These are phyloP conservation scores for Lactarius deliciosus DNA, from an alignment of 768 basidiomycete genomes.

Conservation along the genomic window DNA sequence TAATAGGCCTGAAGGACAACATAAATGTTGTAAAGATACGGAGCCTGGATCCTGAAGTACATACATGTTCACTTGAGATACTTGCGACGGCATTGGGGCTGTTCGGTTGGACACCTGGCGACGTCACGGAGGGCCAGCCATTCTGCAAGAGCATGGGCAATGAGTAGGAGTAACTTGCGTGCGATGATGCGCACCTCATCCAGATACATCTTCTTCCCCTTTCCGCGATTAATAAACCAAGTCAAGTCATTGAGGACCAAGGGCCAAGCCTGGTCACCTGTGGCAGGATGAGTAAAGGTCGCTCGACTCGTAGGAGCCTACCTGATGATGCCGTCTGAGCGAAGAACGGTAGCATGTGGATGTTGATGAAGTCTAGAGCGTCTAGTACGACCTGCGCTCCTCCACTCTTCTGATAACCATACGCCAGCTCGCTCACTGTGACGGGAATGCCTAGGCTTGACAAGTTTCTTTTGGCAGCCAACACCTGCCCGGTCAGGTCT, in stretches of 20 bases:
- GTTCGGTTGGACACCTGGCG: constrained; percentile 61
- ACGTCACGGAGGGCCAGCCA: constrained; percentile 74
- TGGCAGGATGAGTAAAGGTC: not conserved
- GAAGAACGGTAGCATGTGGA: constrained; percentile 74
- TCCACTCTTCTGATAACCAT: constrained; percentile 48
- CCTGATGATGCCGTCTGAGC: constrained; percentile 54
- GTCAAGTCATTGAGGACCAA: constrained; percentile 56
- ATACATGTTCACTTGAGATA: constrained; percentile 55
- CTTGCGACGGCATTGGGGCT: constrained; percentile 59
- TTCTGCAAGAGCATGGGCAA: constrained; percentile 46
- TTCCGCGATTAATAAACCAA: constrained; percentile 64
- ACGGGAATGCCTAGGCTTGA: constrained; percentile 59
- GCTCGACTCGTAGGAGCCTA: constrained; percentile 31
- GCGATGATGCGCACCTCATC: constrained; percentile 50
- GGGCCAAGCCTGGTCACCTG: constrained; percentile 63
- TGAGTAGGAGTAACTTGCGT: no score
- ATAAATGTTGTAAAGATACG: not conserved
- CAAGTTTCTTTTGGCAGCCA: constrained; percentile 48
- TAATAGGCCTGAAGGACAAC: constrained; percentile 53
- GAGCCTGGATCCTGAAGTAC: constrained; percentile 26
- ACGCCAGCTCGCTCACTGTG: constrained; percentile 49
- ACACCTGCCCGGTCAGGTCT: constrained; percentile 53
- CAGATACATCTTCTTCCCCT: constrained; percentile 73
- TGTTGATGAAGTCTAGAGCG: constrained; percentile 62
- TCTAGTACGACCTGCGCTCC: constrained; percentile 56